Base-by-base conservation (phyloP, 1,284 basidiomycete species). In the Naganishia sp. region DNA sequence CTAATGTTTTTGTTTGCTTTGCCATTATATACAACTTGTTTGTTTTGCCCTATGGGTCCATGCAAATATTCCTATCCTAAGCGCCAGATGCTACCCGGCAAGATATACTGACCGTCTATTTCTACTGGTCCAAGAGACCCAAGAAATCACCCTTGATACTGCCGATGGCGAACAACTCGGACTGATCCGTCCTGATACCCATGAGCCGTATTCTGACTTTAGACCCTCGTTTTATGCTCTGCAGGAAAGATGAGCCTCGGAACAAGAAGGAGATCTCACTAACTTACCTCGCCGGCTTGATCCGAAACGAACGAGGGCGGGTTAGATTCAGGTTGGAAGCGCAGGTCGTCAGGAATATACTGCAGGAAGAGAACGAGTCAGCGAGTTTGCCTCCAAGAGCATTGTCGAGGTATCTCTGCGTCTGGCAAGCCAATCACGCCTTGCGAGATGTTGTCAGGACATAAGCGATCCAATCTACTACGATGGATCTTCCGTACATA, bases 101-200 rank as follows among this genome's bases (percentile, higher is more conserved):
- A 10, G n/a, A 21, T 49, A 23, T 6, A 25, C 48, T 21, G 48
- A 49, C 48, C 18, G 50, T 53, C 50, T 53, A 53, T 5, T 36
- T 7, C 25, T 61, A 66, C 28, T 66, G 57, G 33, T 68, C 63
- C 31, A 94, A 90, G 64, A 94, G 90, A 56, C 93, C 92, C 49
- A 95, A 81, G 77, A 92, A 93, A 76, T 95, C 92, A 79, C 94
- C 93, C 81, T 95, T 94, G 78, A 95, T 94, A 3, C 90, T 93
- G 15, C 91, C 92, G 70, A 94, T 94, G 1, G 91, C 91, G 74
- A 94, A 94, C 90, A 99, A 97, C 79, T 98, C 94, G 31, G 93
- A 97, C 23, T 94, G 94, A 77, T 99, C 95, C 9, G 97, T 91
- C 74, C 95, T 87, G 36, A 94, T 96, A 36, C 95, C 95, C 18